Evolutionary conservation across 352 stramenopile species (phyloP).

Genomic region (Hyaloperonospora brassicae): DNA sequence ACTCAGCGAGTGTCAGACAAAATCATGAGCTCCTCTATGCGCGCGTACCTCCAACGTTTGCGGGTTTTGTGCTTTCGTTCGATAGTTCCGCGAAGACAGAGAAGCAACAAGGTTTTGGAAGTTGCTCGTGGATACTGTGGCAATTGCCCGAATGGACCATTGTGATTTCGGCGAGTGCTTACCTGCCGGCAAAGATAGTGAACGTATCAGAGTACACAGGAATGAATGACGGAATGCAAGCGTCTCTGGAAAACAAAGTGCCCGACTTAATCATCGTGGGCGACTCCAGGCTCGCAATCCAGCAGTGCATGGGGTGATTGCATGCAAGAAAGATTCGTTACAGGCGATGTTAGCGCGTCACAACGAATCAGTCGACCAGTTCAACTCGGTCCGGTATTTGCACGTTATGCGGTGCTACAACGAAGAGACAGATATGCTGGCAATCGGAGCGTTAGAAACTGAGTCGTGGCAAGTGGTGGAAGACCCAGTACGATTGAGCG

Average conservation of each 20-base stretch:
- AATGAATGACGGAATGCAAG: slow-evolving; percentile 2
- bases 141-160: not conserved
- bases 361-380: not conserved
- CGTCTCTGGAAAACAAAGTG: not conserved
- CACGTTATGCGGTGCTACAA: slow-evolving; percentile 2
- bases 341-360: not conserved
- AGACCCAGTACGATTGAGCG: not conserved
- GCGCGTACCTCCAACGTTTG: not conserved
- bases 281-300: slow-evolving; percentile 6
- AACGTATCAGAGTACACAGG: slow-evolving; percentile 4
- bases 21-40: not conserved
- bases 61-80: not conserved
- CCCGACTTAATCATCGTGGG: slow-evolving; percentile 5
- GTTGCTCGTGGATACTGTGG: not conserved
- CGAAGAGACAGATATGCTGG: not conserved
- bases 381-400: not conserved
- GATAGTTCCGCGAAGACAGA: not conserved
- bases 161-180: slow-evolving; percentile 6
- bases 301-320: slow-evolving; percentile 9
- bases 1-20: not conserved
- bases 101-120: not conserved
- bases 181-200: slow-evolving; percentile 2
- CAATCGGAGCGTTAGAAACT: not conserved
- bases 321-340: slow-evolving; percentile 5
- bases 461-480: not conserved